Percentiles rank a stretch among this genome's conserved stretches.
Evolutionary conservation across 2,329 filamentous ascomycete genomes (phyloP).

Genomic region (Tolypocladium paradoxum): DNA sequence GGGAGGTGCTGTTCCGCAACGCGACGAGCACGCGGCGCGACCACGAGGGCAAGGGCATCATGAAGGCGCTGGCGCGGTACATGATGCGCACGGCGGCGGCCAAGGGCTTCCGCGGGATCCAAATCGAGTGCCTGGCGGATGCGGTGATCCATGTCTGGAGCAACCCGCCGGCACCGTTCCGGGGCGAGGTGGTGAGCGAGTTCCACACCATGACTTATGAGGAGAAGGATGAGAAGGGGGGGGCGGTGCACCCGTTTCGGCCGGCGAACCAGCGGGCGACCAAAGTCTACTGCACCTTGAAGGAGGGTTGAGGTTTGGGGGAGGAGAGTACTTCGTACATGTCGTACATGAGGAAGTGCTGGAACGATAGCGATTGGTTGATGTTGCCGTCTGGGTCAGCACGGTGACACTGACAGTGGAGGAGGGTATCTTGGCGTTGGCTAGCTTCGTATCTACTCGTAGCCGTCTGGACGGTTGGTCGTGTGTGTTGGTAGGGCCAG

Average conservation of each 20-base stretch:
- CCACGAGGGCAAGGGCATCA: constrained; percentile 15
- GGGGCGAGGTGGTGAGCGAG: constrained; percentile 4
- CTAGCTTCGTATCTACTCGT: too few species aligned
- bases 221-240: constrained; percentile 4
- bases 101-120: constrained; percentile 13
- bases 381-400: too few species aligned
- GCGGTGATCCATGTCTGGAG: constrained; percentile 15
- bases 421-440: too few species aligned
- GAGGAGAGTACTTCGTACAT: too few species aligned
- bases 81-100: constrained; percentile 11
- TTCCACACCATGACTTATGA: constrained; percentile 5
- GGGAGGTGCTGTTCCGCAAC: constrained; percentile 15
- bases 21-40: constrained; percentile 15
- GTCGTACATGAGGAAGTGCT: not conserved
- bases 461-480: too few species aligned
- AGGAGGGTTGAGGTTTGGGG: not conserved
- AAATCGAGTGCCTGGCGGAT: constrained; percentile 13
- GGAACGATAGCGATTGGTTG: too few species aligned
- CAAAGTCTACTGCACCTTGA: constrained; percentile 7
- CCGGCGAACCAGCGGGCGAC: constrained; percentile 4
- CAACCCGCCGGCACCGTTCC: constrained; percentile 14
- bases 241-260: constrained; percentile 2
- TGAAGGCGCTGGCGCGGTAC: constrained; percentile 11
- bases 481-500: too few species aligned
- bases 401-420: too few species aligned